Evolutionary conservation across 106 monocot species (phyloP).

Genomic region (Iris macrosiphon): DNA sequence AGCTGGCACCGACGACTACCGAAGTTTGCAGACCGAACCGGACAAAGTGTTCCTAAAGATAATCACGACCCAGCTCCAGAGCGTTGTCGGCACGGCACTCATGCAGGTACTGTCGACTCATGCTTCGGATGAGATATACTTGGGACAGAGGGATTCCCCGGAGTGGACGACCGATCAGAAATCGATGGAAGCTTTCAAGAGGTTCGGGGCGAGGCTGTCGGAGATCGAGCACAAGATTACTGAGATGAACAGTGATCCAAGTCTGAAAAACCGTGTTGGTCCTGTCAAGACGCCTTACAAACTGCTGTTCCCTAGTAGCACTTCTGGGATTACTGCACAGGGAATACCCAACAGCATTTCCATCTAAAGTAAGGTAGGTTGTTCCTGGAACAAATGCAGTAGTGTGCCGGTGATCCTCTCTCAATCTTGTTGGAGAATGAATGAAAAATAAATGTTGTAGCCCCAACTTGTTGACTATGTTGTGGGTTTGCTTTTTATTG

Average conservation of each 20-base stretch:
- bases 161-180: conserved; percentile 26
- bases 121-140: conserved; percentile 30
- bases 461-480: too few relatives aligned
- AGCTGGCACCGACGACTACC: conserved; percentile 6
- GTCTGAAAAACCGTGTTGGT: conserved; percentile 5
- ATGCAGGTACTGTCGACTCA: conserved; percentile 32
- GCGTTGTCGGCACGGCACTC: conserved; percentile 17
- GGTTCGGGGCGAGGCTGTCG: background rate
- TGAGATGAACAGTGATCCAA: background rate
- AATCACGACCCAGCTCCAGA: conserved; percentile 21
- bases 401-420: too few relatives aligned
- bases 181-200: conserved; percentile 4
- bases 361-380: background rate
- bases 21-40: conserved; percentile 8
- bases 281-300: background rate
- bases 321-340: background rate
- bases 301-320: background rate
- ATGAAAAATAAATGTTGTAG: too few relatives aligned
- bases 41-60: conserved; percentile 20
- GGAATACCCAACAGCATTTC: background rate
- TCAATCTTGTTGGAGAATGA: too few relatives aligned
- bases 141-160: conserved; percentile 13
- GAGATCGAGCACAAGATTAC: background rate
- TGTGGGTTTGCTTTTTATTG: too few relatives aligned
- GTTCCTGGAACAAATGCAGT: too few relatives aligned